Evolutionary conservation across 768 basidiomycete species (phyloP), one percentile per base, ranked within the genome.

Genomic region (Leccinum pellstonianum): DNA sequence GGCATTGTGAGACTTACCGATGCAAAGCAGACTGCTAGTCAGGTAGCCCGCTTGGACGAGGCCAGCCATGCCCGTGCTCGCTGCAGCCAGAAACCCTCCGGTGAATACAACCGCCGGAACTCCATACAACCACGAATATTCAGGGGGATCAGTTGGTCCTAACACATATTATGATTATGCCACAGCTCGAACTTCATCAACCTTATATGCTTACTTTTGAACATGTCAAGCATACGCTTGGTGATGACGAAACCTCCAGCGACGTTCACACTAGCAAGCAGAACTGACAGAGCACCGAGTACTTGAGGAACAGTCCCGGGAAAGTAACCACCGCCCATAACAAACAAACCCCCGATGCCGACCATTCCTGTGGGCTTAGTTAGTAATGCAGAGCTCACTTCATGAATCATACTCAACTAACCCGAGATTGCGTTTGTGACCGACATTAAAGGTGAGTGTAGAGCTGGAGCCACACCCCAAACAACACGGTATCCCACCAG

Each of bases 181-280:
- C 37, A 17, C 3, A 57, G 17, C 33, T 27, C 33, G 43, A 17
- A 55, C 19, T 35, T 35, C 12, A 31, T 31, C 29, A 11, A 33
- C 19, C 3, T 19, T 17, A 55, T 47, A 12, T 9, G 62, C 81
- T 62, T 71, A 89, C 93, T 86, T 76, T 90, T 91, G 74, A 95
- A 95, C 88, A 95, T 92, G 68, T 94, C 91, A 61, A 95, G 77
- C 93, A 95, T 95, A 47, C 92, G 86, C 73, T 93, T 93, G 23
- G 91, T 93, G 66, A 94, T 88, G 41, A 92, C 86, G 66, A 93
- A 94, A 48, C 93, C 93, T 54, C 93, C 93, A 37, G 89, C 85
- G 55, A 95, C 91, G 68, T 95, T 95, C 60, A 95, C 83, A 59
- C 90, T 90, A 23, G 93, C 93, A 33, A 95, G 77, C 54, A 95